Base-by-base conservation (phyloP, 2,329 filamentous ascomycete genomes). In the Fusarium graminum region DNA sequence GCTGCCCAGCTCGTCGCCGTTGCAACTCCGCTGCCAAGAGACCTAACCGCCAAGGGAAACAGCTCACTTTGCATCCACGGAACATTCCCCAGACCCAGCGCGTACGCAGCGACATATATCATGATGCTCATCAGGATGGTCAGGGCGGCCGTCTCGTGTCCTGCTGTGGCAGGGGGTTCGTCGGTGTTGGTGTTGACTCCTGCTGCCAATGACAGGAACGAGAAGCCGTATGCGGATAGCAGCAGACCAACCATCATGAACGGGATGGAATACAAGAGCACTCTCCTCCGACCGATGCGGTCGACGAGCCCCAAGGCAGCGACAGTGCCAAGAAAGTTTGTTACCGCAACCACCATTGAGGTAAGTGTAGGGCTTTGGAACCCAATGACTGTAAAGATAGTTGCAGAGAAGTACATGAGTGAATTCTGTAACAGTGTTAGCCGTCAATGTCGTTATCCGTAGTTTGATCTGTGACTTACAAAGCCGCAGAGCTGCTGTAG, bases 31-130 rank as follows among this genome's bases (percentile, higher is more conserved):
- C 89, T 92, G 28, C 92, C 92, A 2, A 92, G 78, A 6, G 89
- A 89, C 46, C 92, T 88, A 43, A 93, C 91, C 29, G 85, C 84
- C 45, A 94, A 82, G 1, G 93, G 91, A 74, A 97, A 97, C 30
- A 97, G 85, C 80, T 98, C 94, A 70, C 90, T 92, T 80, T 97
- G 94, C 84, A 97, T 94, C 94, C 94, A 98, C 1, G 94, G 94
- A 4, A 98, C 93, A 71, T 93, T 96, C 10, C 94, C 94, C 3
- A 98, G 84, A 4, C 94, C 94, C 2, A 94, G 82, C 2, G 94
- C 94, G 75, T 96, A 98, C 1, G 90, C 85, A 10, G 92, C 90
- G 3, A 97, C 93, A 77, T 96, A 97, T 9, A 93, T 70, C 77
- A 93, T 90, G 76, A 97, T 90, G 66, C 90, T 90, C 39, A 86